phyloP scores from a whole-genome alignment of 257 asterid species.

The Linderniella brevidens region DNA sequence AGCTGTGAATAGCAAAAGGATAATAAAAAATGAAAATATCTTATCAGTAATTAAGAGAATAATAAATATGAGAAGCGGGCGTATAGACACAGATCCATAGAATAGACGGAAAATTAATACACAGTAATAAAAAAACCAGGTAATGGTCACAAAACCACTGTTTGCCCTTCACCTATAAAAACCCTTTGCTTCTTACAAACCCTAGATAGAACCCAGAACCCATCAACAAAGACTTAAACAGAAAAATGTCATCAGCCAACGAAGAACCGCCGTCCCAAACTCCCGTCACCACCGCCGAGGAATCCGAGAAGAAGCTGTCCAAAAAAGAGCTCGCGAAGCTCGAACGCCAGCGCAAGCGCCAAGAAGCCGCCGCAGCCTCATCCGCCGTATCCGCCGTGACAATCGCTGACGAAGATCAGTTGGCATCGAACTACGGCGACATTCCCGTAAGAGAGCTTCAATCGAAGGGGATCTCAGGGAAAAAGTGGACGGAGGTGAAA shows the following conservation, averaged over 20 bases:
- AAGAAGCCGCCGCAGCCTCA: conserved; percentile 35
- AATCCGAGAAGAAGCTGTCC: conserved; percentile 31
- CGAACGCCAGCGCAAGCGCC: conserved; percentile 51
- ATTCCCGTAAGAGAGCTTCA: conserved; percentile 43
- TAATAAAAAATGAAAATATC: too few relatives aligned
- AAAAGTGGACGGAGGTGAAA: conserved; percentile 53
- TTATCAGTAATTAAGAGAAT: too few relatives aligned
- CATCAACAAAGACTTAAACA: too few relatives aligned
- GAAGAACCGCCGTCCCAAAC: conserved; percentile 16
- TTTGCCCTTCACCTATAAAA: too few relatives aligned
- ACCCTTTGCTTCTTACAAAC: too few relatives aligned
- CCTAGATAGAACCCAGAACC: too few relatives aligned
- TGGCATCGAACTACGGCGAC: conserved; percentile 61
- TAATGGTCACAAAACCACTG: too few relatives aligned
- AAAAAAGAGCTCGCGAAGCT: conserved; percentile 70
- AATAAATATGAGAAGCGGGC: too few relatives aligned
- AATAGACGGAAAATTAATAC: too few relatives aligned
- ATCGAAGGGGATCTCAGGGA: conserved; percentile 54
- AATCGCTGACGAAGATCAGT: conserved; percentile 29
- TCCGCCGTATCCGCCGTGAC: conserved; percentile 20
- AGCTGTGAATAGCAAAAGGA: too few relatives aligned
- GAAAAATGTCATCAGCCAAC: conserved; percentile 18
- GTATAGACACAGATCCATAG: too few relatives aligned
- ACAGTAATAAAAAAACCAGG: too few relatives aligned
- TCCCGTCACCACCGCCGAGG: conserved; percentile 11